Conservation (phyloP, 2,329 filamentous ascomycete species). For the Clathrospora elynae region DNA sequence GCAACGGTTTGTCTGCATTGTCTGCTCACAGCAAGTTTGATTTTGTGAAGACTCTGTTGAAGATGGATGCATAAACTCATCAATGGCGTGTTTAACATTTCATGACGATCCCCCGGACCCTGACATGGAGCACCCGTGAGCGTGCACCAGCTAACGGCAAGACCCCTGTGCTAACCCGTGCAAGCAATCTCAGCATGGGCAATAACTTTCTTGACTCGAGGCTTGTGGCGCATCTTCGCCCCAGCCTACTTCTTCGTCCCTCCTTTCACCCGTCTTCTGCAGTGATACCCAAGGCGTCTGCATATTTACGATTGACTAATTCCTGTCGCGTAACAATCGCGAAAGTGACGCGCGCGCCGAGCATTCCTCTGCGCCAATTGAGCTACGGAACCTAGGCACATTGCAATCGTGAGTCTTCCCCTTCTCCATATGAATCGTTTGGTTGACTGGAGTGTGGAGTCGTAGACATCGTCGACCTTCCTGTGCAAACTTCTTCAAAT, state of each 20-base stretch:
- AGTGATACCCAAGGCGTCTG: conserved; percentile 3
- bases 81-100: neutral
- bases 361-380: conserved; percentile 10
- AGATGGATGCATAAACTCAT: neutral
- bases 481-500: neutral
- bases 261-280: conserved; percentile 2
- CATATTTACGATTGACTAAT: conserved; percentile 1
- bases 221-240: conserved; percentile 7
- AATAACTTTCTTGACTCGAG: conserved; percentile 21
- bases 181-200: conserved; percentile 19
- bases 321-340: conserved; percentile 7
- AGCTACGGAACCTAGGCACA: conserved; percentile 17
- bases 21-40: too few species aligned
- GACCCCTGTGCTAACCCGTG: conserved; percentile 20
- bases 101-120: too few species aligned
- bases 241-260: conserved; percentile 6
- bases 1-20: too few species aligned
- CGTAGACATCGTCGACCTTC: conserved; percentile 10
- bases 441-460: conserved; percentile 17
- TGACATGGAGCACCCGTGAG: conserved; percentile 12
- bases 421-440: conserved; percentile 9
- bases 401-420: conserved; percentile 19
- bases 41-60: too few species aligned
- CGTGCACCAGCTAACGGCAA: conserved; percentile 25
- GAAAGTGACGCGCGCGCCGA: conserved; percentile 2